Evolutionary conservation across 148 eudicot genomes (phyloP), one percentile per base, ranked within the genome.

Genomic region (Vaccinium macrocarpon): DNA sequence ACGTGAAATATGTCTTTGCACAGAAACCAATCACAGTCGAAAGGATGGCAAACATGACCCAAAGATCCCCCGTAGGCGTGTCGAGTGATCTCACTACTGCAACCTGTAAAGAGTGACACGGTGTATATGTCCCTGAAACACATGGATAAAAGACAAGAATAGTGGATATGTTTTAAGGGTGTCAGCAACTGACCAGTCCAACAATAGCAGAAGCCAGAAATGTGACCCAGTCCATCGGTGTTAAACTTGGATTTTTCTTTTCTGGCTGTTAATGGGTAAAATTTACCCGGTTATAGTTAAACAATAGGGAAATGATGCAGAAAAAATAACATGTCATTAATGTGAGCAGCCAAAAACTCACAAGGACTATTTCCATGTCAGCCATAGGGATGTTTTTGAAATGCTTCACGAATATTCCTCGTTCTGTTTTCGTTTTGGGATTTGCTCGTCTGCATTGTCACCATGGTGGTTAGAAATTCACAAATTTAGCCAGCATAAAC

Each of bases 1-100:
- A 97, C 98, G 99, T 96, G 90, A 97, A 97, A 89, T 97, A 97
- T 82, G 92, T 97, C 91, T 97, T 97, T 21, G 99, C 98, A 89
- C 90, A 88, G 83, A 95, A 97, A 87, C 98, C 99, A 88, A 95
- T 52, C 68, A 97, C 90, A 75, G 97, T 83, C 25, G 98, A 93
- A 80, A 95, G 87, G 78, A 97, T 85, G 25, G 99, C 99, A 87
- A 93, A 84, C 57, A 91, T 90, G 88, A 97, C 99, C 95, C 97
- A 94, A 55, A 90, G 86, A 86, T 97, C 99, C 81, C 90, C 92
- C 87, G 89, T 91, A 66, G 98, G 90, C 89, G 85, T 85, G 86
- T 97, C 93, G 15, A 97, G 84, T 18, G 99, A 93, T 87, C 98
- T 91, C 76, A 89, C 86, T 15, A 94, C 93, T 76, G 99, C 97